These are phyloP conservation scores for Suillus tomentosus DNA, from an alignment of 768 basidiomycete species.

Conservation along the genomic window DNA sequence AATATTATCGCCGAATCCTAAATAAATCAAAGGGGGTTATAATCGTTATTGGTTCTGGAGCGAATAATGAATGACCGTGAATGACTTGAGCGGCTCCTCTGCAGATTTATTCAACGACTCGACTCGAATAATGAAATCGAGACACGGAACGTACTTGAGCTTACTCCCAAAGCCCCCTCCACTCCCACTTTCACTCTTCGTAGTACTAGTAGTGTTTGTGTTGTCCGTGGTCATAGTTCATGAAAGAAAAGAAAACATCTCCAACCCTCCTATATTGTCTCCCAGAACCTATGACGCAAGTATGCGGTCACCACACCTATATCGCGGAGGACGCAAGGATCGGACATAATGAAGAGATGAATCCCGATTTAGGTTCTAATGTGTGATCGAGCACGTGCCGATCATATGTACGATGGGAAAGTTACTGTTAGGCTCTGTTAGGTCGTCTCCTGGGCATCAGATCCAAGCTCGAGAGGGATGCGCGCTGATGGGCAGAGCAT, in stretches of 20 bases:
- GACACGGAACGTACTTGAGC: constrained; percentile 15
- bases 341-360: constrained; percentile 1
- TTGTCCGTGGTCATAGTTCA: constrained; percentile 7
- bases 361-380: background rate
- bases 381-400: constrained; percentile 2
- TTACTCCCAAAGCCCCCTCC: constrained; percentile 20
- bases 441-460: constrained; percentile 4
- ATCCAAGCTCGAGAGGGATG: constrained; percentile 1
- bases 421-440: background rate
- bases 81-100: constrained; percentile 40
- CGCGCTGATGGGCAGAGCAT: background rate
- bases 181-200: background rate
- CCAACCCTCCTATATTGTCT: background rate
- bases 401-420: background rate
- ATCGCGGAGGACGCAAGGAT: background rate
- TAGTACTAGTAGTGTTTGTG: background rate
- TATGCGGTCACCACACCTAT: constrained; percentile 10
- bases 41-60: background rate
- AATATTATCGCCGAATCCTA: constrained; percentile 47
- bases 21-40: constrained; percentile 8
- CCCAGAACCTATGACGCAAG: constrained; percentile 11
- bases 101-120: background rate
- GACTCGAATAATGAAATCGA: background rate
- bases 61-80: constrained; percentile 30
- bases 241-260: background rate